Base-by-base conservation (phyloP, 2,329 filamentous ascomycete species). In the Magnaporthales sp. region DNA sequence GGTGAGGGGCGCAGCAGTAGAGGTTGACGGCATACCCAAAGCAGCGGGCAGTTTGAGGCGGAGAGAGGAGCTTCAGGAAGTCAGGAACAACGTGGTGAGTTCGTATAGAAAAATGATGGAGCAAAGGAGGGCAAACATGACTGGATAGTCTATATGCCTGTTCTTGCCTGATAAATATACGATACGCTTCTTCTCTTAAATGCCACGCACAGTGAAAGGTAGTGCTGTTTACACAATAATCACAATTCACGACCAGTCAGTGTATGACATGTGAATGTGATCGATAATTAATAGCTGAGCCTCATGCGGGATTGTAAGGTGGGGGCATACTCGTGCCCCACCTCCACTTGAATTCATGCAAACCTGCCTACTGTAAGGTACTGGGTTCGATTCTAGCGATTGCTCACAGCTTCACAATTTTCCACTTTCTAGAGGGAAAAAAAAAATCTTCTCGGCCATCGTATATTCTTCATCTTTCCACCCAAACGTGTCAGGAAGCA, bases 41-140 rank as follows among this genome's bases (percentile, higher is more conserved):
- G 79, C 83, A 3, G 88, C 86, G 51, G 91, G 90, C 15, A 91
- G 89, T 80, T 79, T 93, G 77, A 84, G 88, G 73, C 83, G 86
- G 75, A 83, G 90, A 76, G 90, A 92, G 74, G 90, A 92, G 77
- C 74, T 94, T 67, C 87, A 88, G n/a, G 84, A 80, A 64, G 86
- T 89, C 71, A 82, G 91, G 70, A 83, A 83, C 74, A 86, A 84
- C 66, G 87, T 93, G n/a, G 87, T 94, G 67, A 89, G 91, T 70
- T 83, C 86, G 60, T 94, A 94, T 75, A 81, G 91, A 68, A 84
- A 84, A 70, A 80, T 91, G 80, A 92, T 92, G 87, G 82, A 82
- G 51, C 80, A 80, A 68, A 84, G 77, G 72, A 78, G 82, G 66
- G 69, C 30, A 15, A 62, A 29, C 22, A 7, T 27, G 24, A 11